Evolutionary conservation across 73 alveolate species (phyloP), one percentile per base, ranked within the genome.

Genomic region (Paramecium bursaria): DNA sequence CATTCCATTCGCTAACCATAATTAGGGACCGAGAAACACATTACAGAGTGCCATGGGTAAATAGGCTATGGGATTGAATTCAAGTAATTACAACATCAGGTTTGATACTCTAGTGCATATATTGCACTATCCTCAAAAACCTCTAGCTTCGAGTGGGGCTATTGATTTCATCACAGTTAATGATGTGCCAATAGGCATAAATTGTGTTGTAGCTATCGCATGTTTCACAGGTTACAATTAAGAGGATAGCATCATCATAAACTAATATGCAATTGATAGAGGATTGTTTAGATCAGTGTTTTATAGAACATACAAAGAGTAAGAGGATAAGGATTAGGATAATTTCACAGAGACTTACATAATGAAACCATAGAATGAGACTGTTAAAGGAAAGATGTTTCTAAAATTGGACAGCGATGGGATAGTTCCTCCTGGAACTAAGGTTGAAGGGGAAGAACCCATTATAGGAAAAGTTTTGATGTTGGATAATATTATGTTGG

Each of bases 1-100:
- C 60, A 98, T 98, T 73, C 99, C 99, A n/a, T 98, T 97, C 90
- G 99, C 99, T 10, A 99, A 98, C 88, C 99, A 98, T 90, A 98
- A 98, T 91, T 96, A 97, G 92, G 95, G 99, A 9, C 99, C 99
- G 11, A 92, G 99, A 85, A 95, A 95, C 77, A 94, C 98, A 19
- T 91, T 85, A 57, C 97, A 98, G 82, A 91, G 98, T 79, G 99
- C 99, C 55, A 98, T 98, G 99, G 99, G 99, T 26, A 98, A 98
- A 87, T 98, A 90, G 82, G 99, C 99, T 1, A 96, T 98, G 92
- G 99, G 99, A 26, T 97, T 98, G 35, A 97, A 97, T 90, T 94
- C 98, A 10, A 86, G 96, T 19, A 97, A 97, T 88, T 98, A 91
- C 91, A 91, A 96, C 74, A 88, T 98, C 35, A 91, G 99, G 46